Conservation (phyloP, 2,329 filamentous ascomycete species). For the Pseudogymnoascus sp. region DNA sequence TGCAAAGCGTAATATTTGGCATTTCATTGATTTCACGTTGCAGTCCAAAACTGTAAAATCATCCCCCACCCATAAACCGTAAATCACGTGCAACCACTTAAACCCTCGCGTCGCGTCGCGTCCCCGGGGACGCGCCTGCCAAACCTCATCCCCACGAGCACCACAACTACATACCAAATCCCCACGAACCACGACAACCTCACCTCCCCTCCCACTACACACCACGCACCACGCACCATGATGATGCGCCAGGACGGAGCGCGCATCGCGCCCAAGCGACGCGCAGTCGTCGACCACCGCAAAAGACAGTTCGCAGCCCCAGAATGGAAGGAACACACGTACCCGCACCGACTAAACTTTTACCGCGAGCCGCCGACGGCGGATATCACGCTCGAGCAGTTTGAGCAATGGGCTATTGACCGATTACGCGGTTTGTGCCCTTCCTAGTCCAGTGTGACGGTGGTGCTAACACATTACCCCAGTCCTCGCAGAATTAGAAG, state of each 20-base stretch:
- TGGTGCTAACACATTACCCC: conserved; percentile 30
- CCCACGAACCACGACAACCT: not conserved
- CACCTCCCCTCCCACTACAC: not conserved
- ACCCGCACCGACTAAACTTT: conserved; percentile 84
- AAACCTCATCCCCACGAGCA: not conserved
- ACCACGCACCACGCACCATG: not conserved
- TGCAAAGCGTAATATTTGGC: not conserved
- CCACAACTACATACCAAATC: not conserved
- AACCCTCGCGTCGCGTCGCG: conserved; percentile 1
- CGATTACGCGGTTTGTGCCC: conserved; percentile 62
- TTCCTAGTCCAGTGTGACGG: conserved; percentile 21
- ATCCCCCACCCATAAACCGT: not conserved
- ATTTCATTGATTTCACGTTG: not conserved
- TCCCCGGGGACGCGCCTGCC: not conserved
- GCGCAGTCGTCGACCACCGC: conserved; percentile 67
- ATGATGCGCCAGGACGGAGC: conserved; percentile 30
- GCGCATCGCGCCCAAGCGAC: conserved; percentile 54
- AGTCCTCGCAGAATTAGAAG: conserved; percentile 85
- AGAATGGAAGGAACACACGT: conserved; percentile 68
- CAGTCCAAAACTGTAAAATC: not conserved
- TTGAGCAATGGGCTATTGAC: conserved; percentile 98
- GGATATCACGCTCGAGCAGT: conserved; percentile 93
- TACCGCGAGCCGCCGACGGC: conserved; percentile 82
- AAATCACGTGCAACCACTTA: conserved; percentile 10
- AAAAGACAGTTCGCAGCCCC: conserved; percentile 81